Evolutionary conservation across 768 basidiomycete genomes (phyloP).

Genomic region (Tubosaeta sp.): DNA sequence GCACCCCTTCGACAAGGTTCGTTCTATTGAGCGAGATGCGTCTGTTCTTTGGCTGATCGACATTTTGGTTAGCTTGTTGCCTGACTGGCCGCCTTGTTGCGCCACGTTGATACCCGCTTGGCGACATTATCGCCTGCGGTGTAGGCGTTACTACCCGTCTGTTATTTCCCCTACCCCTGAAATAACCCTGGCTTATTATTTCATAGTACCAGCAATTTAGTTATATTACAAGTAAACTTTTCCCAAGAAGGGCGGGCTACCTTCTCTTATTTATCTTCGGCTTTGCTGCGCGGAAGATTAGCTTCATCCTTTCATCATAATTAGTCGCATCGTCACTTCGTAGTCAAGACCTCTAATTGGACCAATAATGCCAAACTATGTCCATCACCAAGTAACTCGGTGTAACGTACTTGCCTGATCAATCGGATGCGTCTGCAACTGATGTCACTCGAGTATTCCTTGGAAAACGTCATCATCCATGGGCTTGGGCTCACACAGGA

Average conservation of each 20-base stretch:
- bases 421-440: not conserved
- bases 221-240: not conserved
- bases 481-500: conserved; percentile 9
- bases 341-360: not conserved
- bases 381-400: not conserved
- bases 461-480: not conserved
- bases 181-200: not conserved
- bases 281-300: not conserved
- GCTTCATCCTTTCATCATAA: not conserved
- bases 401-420: not conserved
- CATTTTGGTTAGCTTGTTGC: conserved; percentile 5
- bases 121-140: not conserved
- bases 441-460: not conserved
- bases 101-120: not conserved
- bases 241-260: not conserved
- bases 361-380: not conserved
- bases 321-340: not conserved
- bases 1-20: conserved; percentile 8
- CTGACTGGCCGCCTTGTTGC: not conserved
- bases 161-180: not conserved
- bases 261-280: not conserved
- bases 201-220: conserved; percentile 8
- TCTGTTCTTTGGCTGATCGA: not conserved
- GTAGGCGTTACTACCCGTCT: not conserved
- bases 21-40: not conserved